phyloP scores from a whole-genome alignment of 352 stramenopile species.

The Peronosclerospora sorghi region DNA sequence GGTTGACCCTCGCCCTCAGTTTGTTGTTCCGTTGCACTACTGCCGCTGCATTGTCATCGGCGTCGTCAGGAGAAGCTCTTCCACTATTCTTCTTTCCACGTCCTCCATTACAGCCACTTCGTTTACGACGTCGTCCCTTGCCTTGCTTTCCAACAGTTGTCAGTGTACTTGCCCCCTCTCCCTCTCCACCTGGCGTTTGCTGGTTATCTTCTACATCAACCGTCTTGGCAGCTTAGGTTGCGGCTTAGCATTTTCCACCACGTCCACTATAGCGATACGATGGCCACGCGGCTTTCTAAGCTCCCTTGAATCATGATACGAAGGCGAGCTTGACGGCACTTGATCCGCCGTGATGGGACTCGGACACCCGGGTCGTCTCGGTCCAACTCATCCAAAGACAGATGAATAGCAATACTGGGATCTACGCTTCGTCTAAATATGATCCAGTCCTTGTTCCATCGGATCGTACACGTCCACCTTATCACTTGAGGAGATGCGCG shows the following conservation, averaged over 20 bases:
- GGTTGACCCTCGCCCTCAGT: constrained; percentile 7
- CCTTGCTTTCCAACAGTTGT: constrained; percentile 22
- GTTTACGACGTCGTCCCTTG: constrained; percentile 27
- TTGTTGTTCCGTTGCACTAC: constrained; percentile 10
- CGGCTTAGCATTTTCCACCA: constrained; percentile 2
- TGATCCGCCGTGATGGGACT: constrained; percentile 52
- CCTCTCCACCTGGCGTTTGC: constrained; percentile 7
- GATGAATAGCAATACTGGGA: constrained; percentile 64
- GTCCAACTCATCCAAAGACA: constrained; percentile 60
- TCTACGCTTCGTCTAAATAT: constrained; percentile 56
- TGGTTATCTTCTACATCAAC: constrained; percentile 5
- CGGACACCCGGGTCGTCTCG: constrained; percentile 50
- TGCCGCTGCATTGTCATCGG: constrained; percentile 7
- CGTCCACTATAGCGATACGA: constrained; percentile 7
- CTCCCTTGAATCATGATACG: constrained; percentile 23
- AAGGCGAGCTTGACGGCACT: constrained; percentile 24
- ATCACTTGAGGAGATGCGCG: constrained; percentile 68
- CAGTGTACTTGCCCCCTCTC: constrained; percentile 1
- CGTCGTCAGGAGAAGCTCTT: constrained; percentile 8
- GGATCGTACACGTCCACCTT: constrained; percentile 77
- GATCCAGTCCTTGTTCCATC: constrained; percentile 73
- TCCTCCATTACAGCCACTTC: constrained; percentile 19
- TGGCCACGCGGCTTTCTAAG: constrained; percentile 20
- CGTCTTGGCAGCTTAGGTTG: constrained; percentile 1
- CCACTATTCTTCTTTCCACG: constrained; percentile 13